phyloP scores from a whole-genome alignment of 2,329 filamentous ascomycete genomes.

The Dichotomopilus funicola region DNA sequence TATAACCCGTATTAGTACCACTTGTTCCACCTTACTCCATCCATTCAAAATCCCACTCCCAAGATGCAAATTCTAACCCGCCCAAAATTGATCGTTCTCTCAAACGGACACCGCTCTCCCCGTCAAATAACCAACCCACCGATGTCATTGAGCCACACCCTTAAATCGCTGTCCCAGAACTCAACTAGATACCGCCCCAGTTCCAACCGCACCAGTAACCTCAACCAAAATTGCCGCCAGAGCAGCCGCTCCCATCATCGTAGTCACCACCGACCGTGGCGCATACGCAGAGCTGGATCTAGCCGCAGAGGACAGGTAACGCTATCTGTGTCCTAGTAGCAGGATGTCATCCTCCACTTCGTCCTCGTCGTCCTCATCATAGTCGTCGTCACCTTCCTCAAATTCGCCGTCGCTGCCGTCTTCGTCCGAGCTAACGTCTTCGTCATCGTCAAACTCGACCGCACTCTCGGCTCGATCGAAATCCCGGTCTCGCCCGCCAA shows the following conservation, averaged over 20 bases:
- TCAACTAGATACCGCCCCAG: no score
- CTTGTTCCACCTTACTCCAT: no score
- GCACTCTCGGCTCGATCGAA: slow-evolving; percentile 29
- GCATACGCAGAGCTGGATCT: no score
- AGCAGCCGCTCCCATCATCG: background rate
- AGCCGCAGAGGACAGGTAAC: background rate
- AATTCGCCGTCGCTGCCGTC: slow-evolving; percentile 32
- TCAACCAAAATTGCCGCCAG: background rate
- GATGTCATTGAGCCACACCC: no score
- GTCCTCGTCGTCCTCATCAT: slow-evolving; percentile 38
- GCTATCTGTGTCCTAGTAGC: slow-evolving; percentile 43
- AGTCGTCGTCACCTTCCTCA: slow-evolving; percentile 37
- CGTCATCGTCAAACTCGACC: slow-evolving; percentile 37
- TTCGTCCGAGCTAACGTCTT: slow-evolving; percentile 35
- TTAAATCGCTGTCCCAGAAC: no score
- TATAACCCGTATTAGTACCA: no score
- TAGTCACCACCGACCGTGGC: background rate
- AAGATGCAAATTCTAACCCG: no score
- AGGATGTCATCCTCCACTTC: slow-evolving; percentile 47
- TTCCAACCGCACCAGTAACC: no score
- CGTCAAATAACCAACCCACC: no score
- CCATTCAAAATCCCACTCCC: no score
- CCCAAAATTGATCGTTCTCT: no score
- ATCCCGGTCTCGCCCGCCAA: slow-evolving; percentile 46
- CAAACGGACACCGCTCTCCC: no score